Base-by-base conservation (phyloP, 2,329 filamentous ascomycete genomes). In the Fusarium abutilonis region DNA sequence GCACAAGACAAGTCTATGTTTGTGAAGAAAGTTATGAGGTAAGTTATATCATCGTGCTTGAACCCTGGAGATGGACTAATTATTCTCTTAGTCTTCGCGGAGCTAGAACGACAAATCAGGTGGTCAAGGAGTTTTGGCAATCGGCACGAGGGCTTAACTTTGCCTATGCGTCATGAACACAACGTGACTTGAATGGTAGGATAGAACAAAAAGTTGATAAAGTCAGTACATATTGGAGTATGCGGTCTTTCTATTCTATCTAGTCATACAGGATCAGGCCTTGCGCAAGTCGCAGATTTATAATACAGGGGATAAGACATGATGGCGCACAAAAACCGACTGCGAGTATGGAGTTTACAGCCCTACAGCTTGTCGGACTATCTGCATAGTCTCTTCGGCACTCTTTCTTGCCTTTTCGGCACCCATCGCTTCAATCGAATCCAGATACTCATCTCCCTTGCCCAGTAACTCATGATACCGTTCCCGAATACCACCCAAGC, bases 41-140 rank as follows among this genome's bases (percentile, higher is more conserved):
- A 71, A 29, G 57, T 21, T n/a, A 1, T 4, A 6, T 8, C 10
- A 2, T 28, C 11, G 6, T 26, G 34, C 29, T 6, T 2, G 8
- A 2, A 9, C 10, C 4, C 4, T 11, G 6, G 32, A 13, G 11
- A 9, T 9, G 15, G 21, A 48, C 56, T 60, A 21, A 60, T 23
- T 2, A 6, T 19, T 1, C 15, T 15, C 5, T 13, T 53, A 89
- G 86, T 70, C 77, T 91, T 31, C 80, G 90, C 35, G 89, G 90
- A 8, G 80, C 83, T 2, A 81, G 83, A 61, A 77, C 81, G 45
- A 91, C 89, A 4, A 90, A 88, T 62, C 82, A 87, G 51, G 80
- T 90, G 1, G 85, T 91, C 4, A 83, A 85, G 56, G 88, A 91
- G 28, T 92, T 92, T 70, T 93, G 89, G 87, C 76, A 91, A n/a